Percentiles rank a stretch among this genome's conserved stretches.
Evolutionary conservation across 2,329 filamentous ascomycete genomes (phyloP).

Genomic region (Colletotrichum endophyticum): DNA sequence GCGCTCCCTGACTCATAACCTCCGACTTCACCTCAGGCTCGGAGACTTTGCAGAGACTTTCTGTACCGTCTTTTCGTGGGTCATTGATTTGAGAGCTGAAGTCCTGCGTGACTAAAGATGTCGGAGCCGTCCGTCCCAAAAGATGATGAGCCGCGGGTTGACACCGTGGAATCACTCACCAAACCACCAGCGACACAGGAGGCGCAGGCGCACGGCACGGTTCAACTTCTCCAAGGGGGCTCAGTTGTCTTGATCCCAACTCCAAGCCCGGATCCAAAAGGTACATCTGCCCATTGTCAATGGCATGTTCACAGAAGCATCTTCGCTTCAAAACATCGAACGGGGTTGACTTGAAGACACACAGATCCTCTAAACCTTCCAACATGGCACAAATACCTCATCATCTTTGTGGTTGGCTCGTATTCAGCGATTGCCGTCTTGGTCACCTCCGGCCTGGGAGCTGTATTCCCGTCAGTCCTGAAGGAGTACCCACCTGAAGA

Average conservation of each 20-base stretch:
- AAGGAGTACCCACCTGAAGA: conserved; percentile 17
- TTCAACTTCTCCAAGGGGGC: background rate
- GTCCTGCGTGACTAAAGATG: background rate
- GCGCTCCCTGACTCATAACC: background rate
- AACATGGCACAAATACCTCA: conserved; percentile 25
- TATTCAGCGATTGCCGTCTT: conserved; percentile 19
- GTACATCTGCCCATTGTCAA: background rate
- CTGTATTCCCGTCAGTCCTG: conserved; percentile 19
- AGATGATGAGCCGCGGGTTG: background rate
- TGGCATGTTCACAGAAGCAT: background rate
- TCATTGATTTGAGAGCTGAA: background rate
- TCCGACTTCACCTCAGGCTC: background rate
- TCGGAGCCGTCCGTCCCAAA: background rate
- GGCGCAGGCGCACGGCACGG: background rate
- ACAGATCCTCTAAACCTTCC: conserved; percentile 30
- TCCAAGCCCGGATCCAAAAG: conserved; percentile 25
- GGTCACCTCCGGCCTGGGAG: conserved; percentile 22
- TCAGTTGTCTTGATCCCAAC: conserved; percentile 27
- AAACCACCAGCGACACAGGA: background rate
- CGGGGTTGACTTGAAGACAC: background rate
- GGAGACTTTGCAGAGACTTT: background rate
- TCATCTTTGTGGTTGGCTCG: conserved; percentile 24
- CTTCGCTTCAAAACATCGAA: background rate
- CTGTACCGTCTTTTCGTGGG: background rate
- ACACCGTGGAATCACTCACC: background rate